Percentiles rank a stretch among this genome's conserved stretches.
These are phyloP conservation scores for Gastrolobium bilobum DNA, from an alignment of 306 rosid genomes.

Conservation along the genomic window DNA sequence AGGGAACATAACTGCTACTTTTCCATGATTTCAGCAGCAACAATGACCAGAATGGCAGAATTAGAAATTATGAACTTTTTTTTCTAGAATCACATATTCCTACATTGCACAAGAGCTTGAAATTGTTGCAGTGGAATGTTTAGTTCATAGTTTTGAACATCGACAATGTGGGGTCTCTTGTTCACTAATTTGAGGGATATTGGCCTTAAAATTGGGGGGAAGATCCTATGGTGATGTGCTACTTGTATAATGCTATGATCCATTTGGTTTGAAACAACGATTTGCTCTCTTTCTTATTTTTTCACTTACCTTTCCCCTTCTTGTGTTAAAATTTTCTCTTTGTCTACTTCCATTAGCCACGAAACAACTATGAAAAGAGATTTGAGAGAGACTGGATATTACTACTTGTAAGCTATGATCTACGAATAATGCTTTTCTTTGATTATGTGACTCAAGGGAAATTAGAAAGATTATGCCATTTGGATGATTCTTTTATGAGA, in stretches of 20 bases:
- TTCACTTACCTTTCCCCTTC: neutral
- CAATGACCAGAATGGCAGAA: neutral
- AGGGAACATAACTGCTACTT: slow-evolving; percentile 7
- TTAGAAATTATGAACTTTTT: neutral
- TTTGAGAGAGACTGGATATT: slow-evolving; percentile 11
- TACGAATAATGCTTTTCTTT: neutral
- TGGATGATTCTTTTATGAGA: neutral
- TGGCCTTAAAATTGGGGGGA: slow-evolving; percentile 11
- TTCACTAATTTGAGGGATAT: neutral
- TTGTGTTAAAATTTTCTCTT: neutral
- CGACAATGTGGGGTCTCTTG: neutral
- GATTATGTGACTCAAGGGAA: slow-evolving; percentile 8
- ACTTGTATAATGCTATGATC: neutral
- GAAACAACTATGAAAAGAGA: neutral
- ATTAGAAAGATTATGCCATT: slow-evolving; percentile 36
- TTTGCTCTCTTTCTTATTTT: slow-evolving; percentile 11
- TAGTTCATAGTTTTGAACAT: neutral
- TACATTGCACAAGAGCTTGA: neutral
- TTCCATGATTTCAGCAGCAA: neutral
- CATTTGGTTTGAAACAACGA: slow-evolving; percentile 7
- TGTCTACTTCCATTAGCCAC: neutral
- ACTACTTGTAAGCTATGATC: neutral
- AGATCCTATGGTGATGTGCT: neutral
- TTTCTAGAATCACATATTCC: neutral
- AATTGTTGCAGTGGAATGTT: neutral